A percentile compares a stretch with the other conserved stretches of the same genome.
These are phyloP conservation scores for Gaeumannomyces tritici DNA, from an alignment of 2,329 filamentous ascomycete species.

Conservation along the genomic window DNA sequence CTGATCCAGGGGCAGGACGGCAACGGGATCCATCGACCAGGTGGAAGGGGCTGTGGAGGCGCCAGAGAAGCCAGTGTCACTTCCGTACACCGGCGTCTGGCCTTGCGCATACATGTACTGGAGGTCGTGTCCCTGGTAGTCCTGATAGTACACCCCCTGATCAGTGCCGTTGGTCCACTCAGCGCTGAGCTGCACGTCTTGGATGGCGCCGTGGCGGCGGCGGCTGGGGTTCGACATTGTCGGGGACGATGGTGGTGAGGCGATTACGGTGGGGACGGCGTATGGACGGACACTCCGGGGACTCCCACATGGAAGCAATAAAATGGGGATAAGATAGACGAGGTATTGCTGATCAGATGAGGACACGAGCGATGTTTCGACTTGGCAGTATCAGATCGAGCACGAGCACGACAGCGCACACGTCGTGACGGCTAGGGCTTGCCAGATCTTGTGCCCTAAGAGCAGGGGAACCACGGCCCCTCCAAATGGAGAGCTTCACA, in stretches of 20 bases:
- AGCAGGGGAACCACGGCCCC: too few species aligned
- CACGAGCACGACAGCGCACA: neutral
- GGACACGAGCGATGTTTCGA: neutral
- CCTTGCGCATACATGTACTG: neutral
- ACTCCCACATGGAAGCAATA: neutral
- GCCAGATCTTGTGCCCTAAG: neutral
- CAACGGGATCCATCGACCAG: neutral
- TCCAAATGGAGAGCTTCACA: neutral
- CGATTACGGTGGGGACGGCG: neutral
- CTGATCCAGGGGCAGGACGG: neutral
- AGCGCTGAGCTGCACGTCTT: neutral
- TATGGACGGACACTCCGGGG: neutral
- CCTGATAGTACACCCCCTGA: neutral
- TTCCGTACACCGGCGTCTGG: neutral
- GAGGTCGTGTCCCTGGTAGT: neutral
- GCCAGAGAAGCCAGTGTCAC: neutral
- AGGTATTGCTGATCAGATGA: neutral
- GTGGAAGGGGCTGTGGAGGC: neutral
- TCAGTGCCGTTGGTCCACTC: neutral
- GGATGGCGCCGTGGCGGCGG: neutral
- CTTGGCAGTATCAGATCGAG: neutral
- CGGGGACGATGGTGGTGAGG: neutral
- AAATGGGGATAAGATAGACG: neutral
- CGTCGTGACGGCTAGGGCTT: neutral
- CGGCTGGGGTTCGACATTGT: neutral